phyloP scores from a whole-genome alignment of 306 rosid species.

The Medicago arabica region DNA sequence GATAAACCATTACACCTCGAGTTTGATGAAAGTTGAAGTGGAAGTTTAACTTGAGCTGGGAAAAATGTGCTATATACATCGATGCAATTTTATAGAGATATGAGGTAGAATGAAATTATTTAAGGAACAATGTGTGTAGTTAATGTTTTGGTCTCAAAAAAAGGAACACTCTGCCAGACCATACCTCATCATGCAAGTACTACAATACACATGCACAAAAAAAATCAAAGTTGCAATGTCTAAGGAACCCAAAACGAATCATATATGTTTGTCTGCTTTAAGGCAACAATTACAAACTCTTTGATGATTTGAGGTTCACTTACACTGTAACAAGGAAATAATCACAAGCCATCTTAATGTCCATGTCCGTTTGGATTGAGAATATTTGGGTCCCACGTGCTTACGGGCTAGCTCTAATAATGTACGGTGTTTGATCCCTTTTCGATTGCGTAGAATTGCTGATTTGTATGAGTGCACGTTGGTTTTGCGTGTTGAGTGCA shows the following conservation, averaged over 20 bases:
- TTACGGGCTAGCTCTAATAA: background rate
- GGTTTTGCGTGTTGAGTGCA: conserved; percentile 80
- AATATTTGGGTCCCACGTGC: conserved; percentile 43
- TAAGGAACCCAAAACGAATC: conserved; percentile 48
- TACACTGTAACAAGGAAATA: conserved; percentile 43
- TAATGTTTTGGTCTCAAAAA: conserved; percentile 29
- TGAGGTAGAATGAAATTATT: conserved; percentile 1
- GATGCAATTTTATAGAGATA: conserved; percentile 32
- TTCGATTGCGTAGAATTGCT: conserved; percentile 32
- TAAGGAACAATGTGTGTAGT: conserved; percentile 50
- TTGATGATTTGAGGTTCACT: conserved; percentile 43
- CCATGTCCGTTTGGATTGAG: conserved; percentile 41
- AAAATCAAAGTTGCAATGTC: conserved; percentile 52
- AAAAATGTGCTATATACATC: conserved; percentile 57
- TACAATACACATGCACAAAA: conserved; percentile 4
- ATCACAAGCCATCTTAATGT: conserved; percentile 12
- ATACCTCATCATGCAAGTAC: conserved; percentile 51
- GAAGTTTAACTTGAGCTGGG: conserved; percentile 37
- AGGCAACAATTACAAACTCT: background rate
- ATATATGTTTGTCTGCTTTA: background rate
- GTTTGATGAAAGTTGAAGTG: conserved; percentile 32
- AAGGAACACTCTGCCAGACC: conserved; percentile 39
- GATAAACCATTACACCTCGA: conserved; percentile 12
- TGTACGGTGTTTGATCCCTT: background rate
- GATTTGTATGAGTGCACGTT: conserved; percentile 64